These are phyloP conservation scores for Phytophthora quininea DNA, from an alignment of 352 stramenopile genomes.

Conservation along the genomic window DNA sequence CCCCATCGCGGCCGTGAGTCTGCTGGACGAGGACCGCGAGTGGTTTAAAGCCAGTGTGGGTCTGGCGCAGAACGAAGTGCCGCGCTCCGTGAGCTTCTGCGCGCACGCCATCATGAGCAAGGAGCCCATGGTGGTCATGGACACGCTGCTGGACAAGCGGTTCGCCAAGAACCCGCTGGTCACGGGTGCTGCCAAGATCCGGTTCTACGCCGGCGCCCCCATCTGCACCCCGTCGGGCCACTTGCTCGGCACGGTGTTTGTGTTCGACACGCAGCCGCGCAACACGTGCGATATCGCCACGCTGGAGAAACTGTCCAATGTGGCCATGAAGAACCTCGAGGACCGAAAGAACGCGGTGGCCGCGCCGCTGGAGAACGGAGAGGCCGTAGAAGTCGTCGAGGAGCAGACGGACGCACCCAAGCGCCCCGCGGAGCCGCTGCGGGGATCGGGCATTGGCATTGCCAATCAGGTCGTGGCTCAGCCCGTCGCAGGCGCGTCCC, in stretches of 20 bases:
- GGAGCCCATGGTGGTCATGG: slow-evolving; percentile 89
- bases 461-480: slow-evolving; percentile 80
- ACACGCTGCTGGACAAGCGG: slow-evolving; percentile 85
- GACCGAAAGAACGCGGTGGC: slow-evolving; percentile 89
- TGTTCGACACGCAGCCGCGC: slow-evolving; percentile 87
- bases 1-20: slow-evolving; percentile 83
- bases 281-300: slow-evolving; percentile 88
- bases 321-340: slow-evolving; percentile 90
- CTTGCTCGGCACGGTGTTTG: slow-evolving; percentile 85
- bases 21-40: slow-evolving; percentile 86
- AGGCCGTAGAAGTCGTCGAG: slow-evolving; percentile 44
- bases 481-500: slow-evolving; percentile 54
- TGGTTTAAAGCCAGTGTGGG: slow-evolving; percentile 90
- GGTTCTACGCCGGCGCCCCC: slow-evolving; percentile 84
- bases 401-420: slow-evolving; percentile 34
- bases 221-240: slow-evolving; percentile 85
- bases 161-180: slow-evolving; percentile 89
- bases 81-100: slow-evolving; percentile 87
- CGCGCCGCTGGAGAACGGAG: slow-evolving; percentile 60
- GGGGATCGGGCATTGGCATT: slow-evolving; percentile 74
- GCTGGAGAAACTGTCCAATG: slow-evolving; percentile 88
- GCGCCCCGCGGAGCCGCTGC: slow-evolving; percentile 42
- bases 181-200: slow-evolving; percentile 84
- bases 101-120: slow-evolving; percentile 90
- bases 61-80: slow-evolving; percentile 85